Base-by-base conservation (phyloP, 1,284 basidiomycete genomes). In the Porodaedalea pini region DNA sequence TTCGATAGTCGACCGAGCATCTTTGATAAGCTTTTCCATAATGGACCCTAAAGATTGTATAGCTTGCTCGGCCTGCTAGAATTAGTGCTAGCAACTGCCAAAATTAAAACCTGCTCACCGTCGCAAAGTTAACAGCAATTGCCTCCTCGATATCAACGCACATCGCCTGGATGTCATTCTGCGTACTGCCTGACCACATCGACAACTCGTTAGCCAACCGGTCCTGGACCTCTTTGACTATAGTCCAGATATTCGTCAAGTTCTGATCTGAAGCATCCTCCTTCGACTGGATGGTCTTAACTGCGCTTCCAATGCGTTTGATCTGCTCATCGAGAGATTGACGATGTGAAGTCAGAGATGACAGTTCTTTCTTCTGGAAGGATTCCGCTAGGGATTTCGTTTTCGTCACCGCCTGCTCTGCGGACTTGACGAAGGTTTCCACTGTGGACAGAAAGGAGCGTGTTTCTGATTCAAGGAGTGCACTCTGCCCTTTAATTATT, bases 401-500 rank as follows among this genome's bases (percentile, higher is more conserved):
- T 50, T 74, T 81, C 36, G 71, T 65, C 1, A 81, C 73, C 25
- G 76, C 78, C 59, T 85, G 78, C 0, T 75, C 73, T 4, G 87
- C 78, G 6, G 77, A 73, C 57, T 81, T 78, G 58, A 81, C 70
- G 62, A 94, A 88, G 29, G 82, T 82, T 11, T 81, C 76, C 2
- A 94, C 76, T 54, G 80, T 80, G 2, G 75, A 68, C 7, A 80
- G 77, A 56, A 95, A 76, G 0, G 74, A 69, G 13, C 76, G 72
- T 13, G 80, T 73, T 54, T 84, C 76, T 1, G 73, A 70, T 11
- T 78, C 71, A 41, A 92, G 77, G 0, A 77, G 74, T 60, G 78
- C 80, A 50, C 86, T 82, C 61, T 90, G 86, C 25, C 75, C 76
- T 0, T 78, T 73, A 6, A 92, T 86, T 1, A 80, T 77, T 59